Percentiles rank a stretch among this genome's conserved stretches.
Conservation (phyloP, 176 grass and related monocot genomes). For the Paspalum notatum region DNA sequence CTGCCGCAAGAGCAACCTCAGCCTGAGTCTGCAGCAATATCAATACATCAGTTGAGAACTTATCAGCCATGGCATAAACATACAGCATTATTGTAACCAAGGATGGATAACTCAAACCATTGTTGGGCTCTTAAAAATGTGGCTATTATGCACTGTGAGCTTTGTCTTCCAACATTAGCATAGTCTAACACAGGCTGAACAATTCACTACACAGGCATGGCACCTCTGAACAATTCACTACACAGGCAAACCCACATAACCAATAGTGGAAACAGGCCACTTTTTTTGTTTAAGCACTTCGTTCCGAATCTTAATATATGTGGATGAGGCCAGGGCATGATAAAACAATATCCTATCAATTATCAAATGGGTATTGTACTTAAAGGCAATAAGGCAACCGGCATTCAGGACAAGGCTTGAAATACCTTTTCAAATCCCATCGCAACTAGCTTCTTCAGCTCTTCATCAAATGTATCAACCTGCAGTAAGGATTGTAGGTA, state of each 20-base stretch:
- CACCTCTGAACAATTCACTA: not conserved
- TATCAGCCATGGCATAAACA: not conserved
- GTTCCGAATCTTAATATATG: not conserved
- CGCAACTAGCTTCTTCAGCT: conserved; percentile 79
- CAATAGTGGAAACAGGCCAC: conserved; percentile 2
- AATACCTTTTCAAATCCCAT: conserved; percentile 99
- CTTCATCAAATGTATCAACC: conserved; percentile 96
- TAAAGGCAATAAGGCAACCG: not conserved
- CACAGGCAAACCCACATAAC: not conserved
- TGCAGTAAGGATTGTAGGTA: conserved; percentile 46
- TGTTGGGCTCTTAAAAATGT: not conserved
- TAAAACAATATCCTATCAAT: conserved; percentile 23
- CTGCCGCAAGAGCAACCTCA: conserved; percentile 95
- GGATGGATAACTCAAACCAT: not conserved
- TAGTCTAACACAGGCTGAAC: conserved; percentile 11
- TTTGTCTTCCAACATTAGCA: not conserved
- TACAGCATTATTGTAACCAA: not conserved
- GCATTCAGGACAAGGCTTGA: not conserved
- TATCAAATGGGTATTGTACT: conserved; percentile 10
- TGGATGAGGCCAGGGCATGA: not conserved
- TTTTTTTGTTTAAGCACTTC: not conserved
- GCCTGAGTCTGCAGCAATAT: conserved; percentile 70
- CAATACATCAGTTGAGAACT: conserved; percentile 13
- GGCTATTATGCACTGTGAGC: not conserved
- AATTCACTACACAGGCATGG: not conserved